A percentile compares a stretch with the other conserved stretches of the same genome.
Evolutionary conservation across 2,329 filamentous ascomycete genomes (phyloP).

Genomic region (Aspergillus sp.): DNA sequence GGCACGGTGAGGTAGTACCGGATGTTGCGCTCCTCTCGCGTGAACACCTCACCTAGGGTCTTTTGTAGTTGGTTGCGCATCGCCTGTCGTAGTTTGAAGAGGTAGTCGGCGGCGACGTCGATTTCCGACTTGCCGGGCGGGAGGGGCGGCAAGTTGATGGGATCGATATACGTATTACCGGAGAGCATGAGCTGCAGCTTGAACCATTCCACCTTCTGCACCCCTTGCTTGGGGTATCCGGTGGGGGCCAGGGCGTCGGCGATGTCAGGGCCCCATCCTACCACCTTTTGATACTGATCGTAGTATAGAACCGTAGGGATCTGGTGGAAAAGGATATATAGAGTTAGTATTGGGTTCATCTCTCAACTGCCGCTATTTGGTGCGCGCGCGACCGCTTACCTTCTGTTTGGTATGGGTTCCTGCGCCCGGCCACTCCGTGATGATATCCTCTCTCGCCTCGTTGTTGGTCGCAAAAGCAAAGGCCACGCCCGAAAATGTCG

Average conservation of each 20-base stretch:
- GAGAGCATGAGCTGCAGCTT: constrained; percentile 98
- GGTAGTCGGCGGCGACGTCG: constrained; percentile 97
- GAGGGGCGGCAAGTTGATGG: constrained; percentile 95
- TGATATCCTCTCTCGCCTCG: constrained; percentile 97
- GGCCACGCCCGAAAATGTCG: constrained; percentile 95
- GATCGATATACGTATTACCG: constrained; percentile 98
- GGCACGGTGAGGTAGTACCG: constrained; percentile 98
- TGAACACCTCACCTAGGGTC: constrained; percentile 95
- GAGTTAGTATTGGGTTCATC: constrained; percentile 6
- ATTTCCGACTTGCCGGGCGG: constrained; percentile 98
- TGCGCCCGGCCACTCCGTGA: constrained; percentile 97
- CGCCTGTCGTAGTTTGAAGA: constrained; percentile 95
- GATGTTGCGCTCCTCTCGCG: constrained; percentile 96
- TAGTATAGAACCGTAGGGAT: constrained; percentile 99
- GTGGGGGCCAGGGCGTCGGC: constrained; percentile 94
- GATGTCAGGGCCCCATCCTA: constrained; percentile 99
- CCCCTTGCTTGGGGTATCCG: constrained; percentile 93
- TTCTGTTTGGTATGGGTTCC: constrained; percentile 99
- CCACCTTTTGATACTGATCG: constrained; percentile 98
- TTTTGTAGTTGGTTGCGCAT: constrained; percentile 96
- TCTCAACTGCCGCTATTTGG: background rate
- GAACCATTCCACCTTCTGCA: constrained; percentile 99
- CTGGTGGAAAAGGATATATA: constrained; percentile 34
- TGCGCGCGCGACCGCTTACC: constrained; percentile 50
- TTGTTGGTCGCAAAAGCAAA: constrained; percentile 94